A percentile compares a stretch with the other conserved stretches of the same genome.
phyloP scores from a whole-genome alignment of 2,329 filamentous ascomycete species.

The Diplodia corticola region DNA sequence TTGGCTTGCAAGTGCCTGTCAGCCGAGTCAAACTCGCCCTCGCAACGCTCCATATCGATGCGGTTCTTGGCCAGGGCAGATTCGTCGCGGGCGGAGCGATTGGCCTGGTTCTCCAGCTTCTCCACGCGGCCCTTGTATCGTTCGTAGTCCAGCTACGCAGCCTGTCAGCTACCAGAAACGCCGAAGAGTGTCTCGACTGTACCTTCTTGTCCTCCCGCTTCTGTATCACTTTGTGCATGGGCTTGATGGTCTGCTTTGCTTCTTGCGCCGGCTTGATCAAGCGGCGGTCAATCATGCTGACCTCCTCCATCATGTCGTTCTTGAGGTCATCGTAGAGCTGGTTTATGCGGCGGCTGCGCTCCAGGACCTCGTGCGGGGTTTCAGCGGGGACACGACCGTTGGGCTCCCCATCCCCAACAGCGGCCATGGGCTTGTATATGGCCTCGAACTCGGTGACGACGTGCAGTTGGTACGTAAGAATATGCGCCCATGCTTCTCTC shows the following conservation, averaged over 20 bases:
- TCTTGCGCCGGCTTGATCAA: constrained; percentile 70
- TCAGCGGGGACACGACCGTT: constrained; percentile 56
- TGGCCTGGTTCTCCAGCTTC: constrained; percentile 68
- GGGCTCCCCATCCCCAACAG: constrained; percentile 53
- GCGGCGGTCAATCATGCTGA: constrained; percentile 67
- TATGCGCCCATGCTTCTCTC: constrained; percentile 75
- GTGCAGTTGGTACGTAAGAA: constrained; percentile 68
- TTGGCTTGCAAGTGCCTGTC: constrained; percentile 72
- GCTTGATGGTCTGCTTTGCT: constrained; percentile 67
- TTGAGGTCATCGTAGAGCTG: constrained; percentile 70
- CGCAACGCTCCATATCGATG: constrained; percentile 64
- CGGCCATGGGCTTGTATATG: constrained; percentile 75
- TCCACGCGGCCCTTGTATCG: constrained; percentile 71
- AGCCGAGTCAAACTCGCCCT: constrained; percentile 71
- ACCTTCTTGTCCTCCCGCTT: constrained; percentile 78
- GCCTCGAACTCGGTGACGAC: constrained; percentile 67
- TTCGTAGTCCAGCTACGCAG: constrained; percentile 69
- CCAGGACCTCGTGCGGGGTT: constrained; percentile 64
- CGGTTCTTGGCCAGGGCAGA: constrained; percentile 69
- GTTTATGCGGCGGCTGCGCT: constrained; percentile 64
- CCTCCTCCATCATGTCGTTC: constrained; percentile 69
- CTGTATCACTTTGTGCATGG: constrained; percentile 80
- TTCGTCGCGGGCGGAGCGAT: constrained; percentile 72
- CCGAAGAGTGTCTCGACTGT: constrained; percentile 21
- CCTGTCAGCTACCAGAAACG: constrained; percentile 18